Conservation (phyloP, 345 rosid species). For the Turritis glabra region DNA sequence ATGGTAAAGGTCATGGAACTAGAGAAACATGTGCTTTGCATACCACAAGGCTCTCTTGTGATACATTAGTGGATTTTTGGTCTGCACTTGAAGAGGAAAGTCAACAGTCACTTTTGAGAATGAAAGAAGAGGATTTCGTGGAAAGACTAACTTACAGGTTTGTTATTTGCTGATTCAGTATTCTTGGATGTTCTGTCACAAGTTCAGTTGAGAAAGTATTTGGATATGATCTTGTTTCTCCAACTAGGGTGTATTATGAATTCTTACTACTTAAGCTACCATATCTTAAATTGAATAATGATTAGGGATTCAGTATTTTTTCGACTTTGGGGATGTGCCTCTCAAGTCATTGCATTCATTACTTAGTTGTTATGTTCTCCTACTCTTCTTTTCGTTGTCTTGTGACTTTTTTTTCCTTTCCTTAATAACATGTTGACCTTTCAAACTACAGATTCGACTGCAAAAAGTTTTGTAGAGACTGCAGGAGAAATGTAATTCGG, state of each 20-base stretch:
- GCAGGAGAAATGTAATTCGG: conserved; percentile 87
- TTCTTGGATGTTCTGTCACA: conserved; percentile 6
- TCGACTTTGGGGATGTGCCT: conserved; percentile 1
- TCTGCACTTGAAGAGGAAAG: conserved; percentile 89
- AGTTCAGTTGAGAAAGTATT: neutral
- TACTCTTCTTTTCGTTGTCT: conserved; percentile 12
- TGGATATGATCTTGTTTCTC: conserved; percentile 9
- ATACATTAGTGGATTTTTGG: conserved; percentile 92
- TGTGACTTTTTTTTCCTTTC: neutral
- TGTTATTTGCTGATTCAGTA: conserved; percentile 38
- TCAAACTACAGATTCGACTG: conserved; percentile 74
- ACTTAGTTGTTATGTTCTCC: neutral
- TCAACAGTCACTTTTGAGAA: conserved; percentile 75
- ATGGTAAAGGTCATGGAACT: conserved; percentile 88
- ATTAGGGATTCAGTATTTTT: neutral
- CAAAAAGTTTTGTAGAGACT: conserved; percentile 98
- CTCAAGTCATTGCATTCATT: conserved; percentile 10
- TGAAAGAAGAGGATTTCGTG: conserved; percentile 98
- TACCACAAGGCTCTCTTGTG: conserved; percentile 93
- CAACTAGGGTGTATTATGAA: neutral
- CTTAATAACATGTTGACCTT: conserved; percentile 19
- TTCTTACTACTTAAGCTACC: neutral
- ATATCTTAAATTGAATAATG: neutral
- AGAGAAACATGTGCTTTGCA: conserved; percentile 94
- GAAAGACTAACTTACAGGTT: conserved; percentile 94